Evolutionary conservation across 2,329 filamentous ascomycete species (phyloP), one percentile per base, ranked within the genome.

Genomic region (Hymenoscyphus albidus): DNA sequence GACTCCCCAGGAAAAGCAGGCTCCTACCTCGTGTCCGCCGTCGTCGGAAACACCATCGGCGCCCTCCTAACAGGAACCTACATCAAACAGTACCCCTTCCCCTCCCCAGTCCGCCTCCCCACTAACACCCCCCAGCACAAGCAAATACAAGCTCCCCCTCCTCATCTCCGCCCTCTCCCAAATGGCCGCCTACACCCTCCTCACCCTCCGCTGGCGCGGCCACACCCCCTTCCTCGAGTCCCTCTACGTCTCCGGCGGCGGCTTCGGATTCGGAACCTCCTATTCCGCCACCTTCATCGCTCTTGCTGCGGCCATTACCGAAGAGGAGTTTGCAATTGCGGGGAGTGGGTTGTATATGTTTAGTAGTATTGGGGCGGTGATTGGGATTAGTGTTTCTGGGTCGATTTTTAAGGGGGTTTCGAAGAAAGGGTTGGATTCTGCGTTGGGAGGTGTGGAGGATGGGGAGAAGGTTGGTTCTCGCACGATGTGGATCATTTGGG

Each of bases 41-140:
- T 91, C 0, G 75, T 83, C 0, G 89, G 88, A 0, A 91, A 91
- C 69, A 84, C 87, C 0, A 66, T 85, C 0, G 88, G 87, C 1
- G 86, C 86, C 0, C 76, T 91, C 1, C 44, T 86, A 0, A 81
- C 85, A 0, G 88, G 88, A 0, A 69, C 66, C n/a, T 16, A n/a
- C 38, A 14, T 32, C 7, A 54, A 32, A 59, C 83, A 80, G 39
- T 61, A 18, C 14, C 6, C 13, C 10, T 22, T 27, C 59, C 31
- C n/a, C 22, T 31, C 16, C 27, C 39, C 22, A 6, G 14, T 38
- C 35, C 13, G 16, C 16, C 18, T 13, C 35, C 7, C 5, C 35
- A 32, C 59, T 62, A 61, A 60, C 39, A 13, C 7, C 38, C 16
- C 13, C 6, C 51, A 67, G 62, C n/a, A 88, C 85, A 0, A 86